Evolutionary conservation across 2,329 filamentous ascomycete genomes (phyloP).

Genomic region (Sporothrix pallida): DNA sequence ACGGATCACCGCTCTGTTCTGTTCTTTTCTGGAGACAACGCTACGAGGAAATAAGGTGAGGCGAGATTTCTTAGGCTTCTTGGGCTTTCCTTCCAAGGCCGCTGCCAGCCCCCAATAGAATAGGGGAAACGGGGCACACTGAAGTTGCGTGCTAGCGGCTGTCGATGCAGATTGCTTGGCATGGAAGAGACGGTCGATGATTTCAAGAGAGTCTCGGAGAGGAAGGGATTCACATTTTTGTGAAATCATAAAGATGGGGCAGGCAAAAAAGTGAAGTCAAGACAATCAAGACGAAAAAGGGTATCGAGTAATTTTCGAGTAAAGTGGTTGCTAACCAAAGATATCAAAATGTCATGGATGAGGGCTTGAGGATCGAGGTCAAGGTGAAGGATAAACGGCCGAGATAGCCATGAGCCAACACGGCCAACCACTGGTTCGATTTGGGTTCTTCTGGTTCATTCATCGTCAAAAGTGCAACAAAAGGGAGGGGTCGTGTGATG

Average conservation of each 20-base stretch:
- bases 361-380: neutral
- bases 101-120: neutral
- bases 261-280: neutral
- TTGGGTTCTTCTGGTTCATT: neutral
- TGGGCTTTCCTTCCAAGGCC: neutral
- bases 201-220: neutral
- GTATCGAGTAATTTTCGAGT: neutral
- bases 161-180: conserved; percentile 26
- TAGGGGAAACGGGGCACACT: neutral
- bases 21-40: neutral
- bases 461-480: neutral
- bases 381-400: neutral
- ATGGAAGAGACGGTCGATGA: neutral
- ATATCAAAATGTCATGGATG: conserved; percentile 14
- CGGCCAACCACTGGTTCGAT: neutral
- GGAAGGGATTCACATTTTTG: neutral
- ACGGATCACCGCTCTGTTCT: conserved; percentile 12
- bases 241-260: conserved; percentile 12
- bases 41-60: conserved; percentile 12
- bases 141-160: neutral
- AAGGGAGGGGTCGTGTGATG: conserved; percentile 18
- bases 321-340: too few species aligned
- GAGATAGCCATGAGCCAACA: neutral
- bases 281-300: neutral
- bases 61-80: neutral